These are phyloP conservation scores for Mycena chlorophos DNA, from an alignment of 768 basidiomycete genomes.

Conservation along the genomic window DNA sequence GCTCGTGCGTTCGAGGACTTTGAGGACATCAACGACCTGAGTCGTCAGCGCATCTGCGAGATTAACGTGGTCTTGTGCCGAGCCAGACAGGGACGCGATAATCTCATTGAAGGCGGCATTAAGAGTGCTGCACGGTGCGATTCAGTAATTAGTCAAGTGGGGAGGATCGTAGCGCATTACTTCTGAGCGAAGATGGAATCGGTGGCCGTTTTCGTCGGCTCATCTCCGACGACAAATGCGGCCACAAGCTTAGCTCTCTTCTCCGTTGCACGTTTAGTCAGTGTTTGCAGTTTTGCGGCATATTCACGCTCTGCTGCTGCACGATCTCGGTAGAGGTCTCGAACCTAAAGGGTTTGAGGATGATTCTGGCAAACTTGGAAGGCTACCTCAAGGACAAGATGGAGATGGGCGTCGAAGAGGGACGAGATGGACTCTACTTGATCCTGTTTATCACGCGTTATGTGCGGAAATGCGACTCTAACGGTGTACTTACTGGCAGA, in stretches of 20 bases:
- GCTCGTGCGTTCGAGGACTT: slow-evolving; percentile 56
- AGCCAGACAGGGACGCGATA: slow-evolving; percentile 55
- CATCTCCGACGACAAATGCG: slow-evolving; percentile 60
- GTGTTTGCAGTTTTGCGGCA: slow-evolving; percentile 63
- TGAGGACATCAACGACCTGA: slow-evolving; percentile 66
- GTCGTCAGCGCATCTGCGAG: slow-evolving; percentile 61
- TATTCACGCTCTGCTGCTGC: slow-evolving; percentile 77
- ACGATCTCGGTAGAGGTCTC: slow-evolving; percentile 70
- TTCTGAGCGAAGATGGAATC: slow-evolving; percentile 54
- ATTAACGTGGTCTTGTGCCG: slow-evolving; percentile 68
- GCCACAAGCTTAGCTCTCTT: slow-evolving; percentile 63
- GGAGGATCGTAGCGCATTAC: slow-evolving; percentile 47
- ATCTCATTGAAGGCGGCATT: slow-evolving; percentile 69
- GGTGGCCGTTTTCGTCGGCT: slow-evolving; percentile 64
- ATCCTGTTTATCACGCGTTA: slow-evolving; percentile 47
- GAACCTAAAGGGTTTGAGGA: slow-evolving; percentile 46
- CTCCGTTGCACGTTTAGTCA: slow-evolving; percentile 68
- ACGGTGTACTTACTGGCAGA: slow-evolving; percentile 48
- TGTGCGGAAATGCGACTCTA: slow-evolving; percentile 9
- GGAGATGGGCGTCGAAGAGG: slow-evolving; percentile 65
- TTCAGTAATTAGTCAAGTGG: slow-evolving; percentile 3
- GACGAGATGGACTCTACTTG: slow-evolving; percentile 65
- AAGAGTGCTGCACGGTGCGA: slow-evolving; percentile 55
- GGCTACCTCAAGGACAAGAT: slow-evolving; percentile 63
- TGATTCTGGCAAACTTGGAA: background rate